Percentiles rank a stretch among this genome's conserved stretches.
These are phyloP conservation scores for Pelargonium australe DNA, from an alignment of 441 rosid species.

Conservation along the genomic window DNA sequence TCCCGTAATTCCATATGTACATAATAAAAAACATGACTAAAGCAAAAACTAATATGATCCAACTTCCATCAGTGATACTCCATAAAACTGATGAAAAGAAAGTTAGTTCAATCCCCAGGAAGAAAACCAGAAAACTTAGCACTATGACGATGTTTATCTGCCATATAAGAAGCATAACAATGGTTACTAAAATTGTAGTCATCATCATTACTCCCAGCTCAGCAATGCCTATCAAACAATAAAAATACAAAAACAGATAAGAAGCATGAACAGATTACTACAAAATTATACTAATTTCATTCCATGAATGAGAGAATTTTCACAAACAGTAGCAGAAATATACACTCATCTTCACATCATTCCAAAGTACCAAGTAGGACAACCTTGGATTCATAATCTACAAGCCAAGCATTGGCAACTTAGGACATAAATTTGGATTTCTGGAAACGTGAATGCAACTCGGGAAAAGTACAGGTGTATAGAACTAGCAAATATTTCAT, in stretches of 20 bases:
- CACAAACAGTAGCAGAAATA: neutral
- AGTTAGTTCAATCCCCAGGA: constrained; percentile 70
- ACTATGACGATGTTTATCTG: constrained; percentile 80
- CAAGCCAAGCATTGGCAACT: neutral
- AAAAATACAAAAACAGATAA: constrained; percentile 9
- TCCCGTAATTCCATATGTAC: constrained; percentile 94
- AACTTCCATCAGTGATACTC: constrained; percentile 83
- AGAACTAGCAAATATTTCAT: neutral
- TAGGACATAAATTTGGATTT: neutral
- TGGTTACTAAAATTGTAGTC: constrained; percentile 77
- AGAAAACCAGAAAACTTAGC: constrained; percentile 50
- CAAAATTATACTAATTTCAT: constrained; percentile 7
- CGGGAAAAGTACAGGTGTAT: neutral
- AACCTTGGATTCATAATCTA: constrained; percentile 2
- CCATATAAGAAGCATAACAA: constrained; percentile 99
- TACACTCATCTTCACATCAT: neutral
- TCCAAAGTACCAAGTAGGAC: neutral
- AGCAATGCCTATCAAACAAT: constrained; percentile 65
- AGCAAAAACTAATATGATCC: constrained; percentile 87
- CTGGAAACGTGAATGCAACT: neutral
- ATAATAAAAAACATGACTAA: constrained; percentile 76
- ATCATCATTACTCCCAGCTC: constrained; percentile 99
- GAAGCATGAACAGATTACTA: neutral
- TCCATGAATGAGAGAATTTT: neutral
- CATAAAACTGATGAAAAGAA: constrained; percentile 86